A percentile compares a stretch with the other conserved stretches of the same genome.
Conservation (phyloP, 1,284 basidiomycete species). For the Leccinum ponderosum region DNA sequence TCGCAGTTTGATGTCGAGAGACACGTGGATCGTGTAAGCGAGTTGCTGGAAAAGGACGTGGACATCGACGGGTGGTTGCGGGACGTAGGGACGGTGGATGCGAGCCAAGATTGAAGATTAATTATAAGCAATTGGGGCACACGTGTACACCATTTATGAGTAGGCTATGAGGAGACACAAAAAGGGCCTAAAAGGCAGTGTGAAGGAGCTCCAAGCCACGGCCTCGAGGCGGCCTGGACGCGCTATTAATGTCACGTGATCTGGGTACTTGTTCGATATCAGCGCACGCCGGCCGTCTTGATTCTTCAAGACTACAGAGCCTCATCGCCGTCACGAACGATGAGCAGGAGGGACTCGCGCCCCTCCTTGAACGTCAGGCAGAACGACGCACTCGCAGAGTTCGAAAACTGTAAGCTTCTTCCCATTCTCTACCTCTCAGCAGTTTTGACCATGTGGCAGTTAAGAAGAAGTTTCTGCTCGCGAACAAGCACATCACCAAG, state of each 20-base stretch:
- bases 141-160: conserved; percentile 25
- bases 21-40: conserved; percentile 41
- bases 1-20: conserved; percentile 51
- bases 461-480: conserved; percentile 87
- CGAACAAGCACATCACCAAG: conserved; percentile 89
- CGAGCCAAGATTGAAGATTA: conserved; percentile 15
- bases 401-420: conserved; percentile 70
- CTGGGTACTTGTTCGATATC: conserved; percentile 33
- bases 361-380: conserved; percentile 65
- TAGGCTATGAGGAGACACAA: conserved; percentile 14
- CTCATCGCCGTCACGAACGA: conserved; percentile 47
- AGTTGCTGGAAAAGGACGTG: conserved; percentile 45
- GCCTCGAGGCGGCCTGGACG: conserved; percentile 33
- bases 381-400: conserved; percentile 77
- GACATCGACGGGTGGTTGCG: conserved; percentile 47
- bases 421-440: neutral
- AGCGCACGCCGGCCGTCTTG: conserved; percentile 26
- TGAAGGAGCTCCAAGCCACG: conserved; percentile 20
- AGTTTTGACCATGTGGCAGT: conserved; percentile 48
- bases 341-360: conserved; percentile 81
- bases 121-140: conserved; percentile 2
- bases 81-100: conserved; percentile 30
- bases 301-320: conserved; percentile 14
- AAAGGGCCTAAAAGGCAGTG: conserved; percentile 25
- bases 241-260: conserved; percentile 32